phyloP scores from a whole-genome alignment of 345 rosid genomes.

The Lepidium didymum region DNA sequence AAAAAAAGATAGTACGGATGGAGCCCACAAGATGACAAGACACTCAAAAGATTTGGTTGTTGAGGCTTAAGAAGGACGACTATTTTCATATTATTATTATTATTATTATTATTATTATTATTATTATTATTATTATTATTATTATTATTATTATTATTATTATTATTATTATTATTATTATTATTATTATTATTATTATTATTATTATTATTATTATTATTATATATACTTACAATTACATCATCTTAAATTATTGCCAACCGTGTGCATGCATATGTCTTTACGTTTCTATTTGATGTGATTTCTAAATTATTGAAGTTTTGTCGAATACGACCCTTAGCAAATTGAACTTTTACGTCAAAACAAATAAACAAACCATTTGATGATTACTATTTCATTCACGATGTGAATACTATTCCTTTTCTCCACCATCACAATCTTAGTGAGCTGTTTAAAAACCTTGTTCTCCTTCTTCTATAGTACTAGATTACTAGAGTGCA shows the following conservation, averaged over 20 bases:
- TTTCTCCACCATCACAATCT: neutral
- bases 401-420: neutral
- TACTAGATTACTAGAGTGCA: too few species aligned
- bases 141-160: neutral
- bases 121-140: neutral
- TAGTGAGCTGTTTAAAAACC: too few species aligned
- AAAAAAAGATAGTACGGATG: slow-evolving; percentile 21
- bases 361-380: neutral
- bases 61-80: slow-evolving; percentile 8
- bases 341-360: neutral
- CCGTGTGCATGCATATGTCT: slow-evolving; percentile 36
- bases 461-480: too few species aligned
- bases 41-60: slow-evolving; percentile 18
- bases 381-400: neutral
- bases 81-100: neutral
- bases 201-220: neutral
- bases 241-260: slow-evolving; percentile 22
- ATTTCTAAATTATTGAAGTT: slow-evolving; percentile 19
- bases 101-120: neutral
- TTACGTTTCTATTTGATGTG: slow-evolving; percentile 14
- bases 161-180: neutral
- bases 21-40: slow-evolving; percentile 21
- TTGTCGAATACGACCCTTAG: neutral
- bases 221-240: neutral
- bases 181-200: neutral